Evolutionary conservation across 768 basidiomycete genomes (phyloP).

Genomic region (Tephrocybe sp.): DNA sequence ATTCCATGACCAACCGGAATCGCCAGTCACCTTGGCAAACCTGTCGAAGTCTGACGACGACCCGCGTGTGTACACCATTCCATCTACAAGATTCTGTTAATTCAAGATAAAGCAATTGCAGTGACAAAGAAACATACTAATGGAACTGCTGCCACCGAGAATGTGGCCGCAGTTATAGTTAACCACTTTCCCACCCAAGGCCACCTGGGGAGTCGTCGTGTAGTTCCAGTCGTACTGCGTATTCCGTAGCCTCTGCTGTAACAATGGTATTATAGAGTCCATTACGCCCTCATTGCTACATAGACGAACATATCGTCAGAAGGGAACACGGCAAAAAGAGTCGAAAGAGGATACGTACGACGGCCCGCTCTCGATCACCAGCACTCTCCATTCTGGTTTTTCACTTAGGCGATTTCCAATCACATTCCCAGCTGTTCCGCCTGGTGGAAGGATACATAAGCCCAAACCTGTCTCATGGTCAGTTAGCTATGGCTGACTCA

Average conservation of each 20-base stretch:
- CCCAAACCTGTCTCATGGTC: not conserved
- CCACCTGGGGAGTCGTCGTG: not conserved
- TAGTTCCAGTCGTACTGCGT: not conserved
- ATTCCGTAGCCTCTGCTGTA: not conserved
- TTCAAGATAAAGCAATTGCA: not conserved
- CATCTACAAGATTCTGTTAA: not conserved
- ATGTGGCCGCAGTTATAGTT: slow-evolving; percentile 25
- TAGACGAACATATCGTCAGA: not conserved
- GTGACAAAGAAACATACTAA: slow-evolving; percentile 20
- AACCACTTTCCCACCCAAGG: slow-evolving; percentile 4
- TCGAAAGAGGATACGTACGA: slow-evolving; percentile 1
- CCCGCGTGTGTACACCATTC: not conserved
- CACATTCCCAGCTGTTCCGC: slow-evolving; percentile 10
- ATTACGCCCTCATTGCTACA: not conserved
- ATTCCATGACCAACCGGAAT: not conserved
- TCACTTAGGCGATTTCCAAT: slow-evolving; percentile 1
- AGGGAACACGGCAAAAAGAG: too few species aligned
- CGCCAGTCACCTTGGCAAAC: not conserved
- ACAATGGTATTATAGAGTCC: not conserved
- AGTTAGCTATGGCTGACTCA: not conserved
- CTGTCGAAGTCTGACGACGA: not conserved
- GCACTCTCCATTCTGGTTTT: slow-evolving; percentile 4
- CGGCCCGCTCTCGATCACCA: slow-evolving; percentile 11
- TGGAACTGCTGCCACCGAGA: slow-evolving; percentile 30
- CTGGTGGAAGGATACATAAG: slow-evolving; percentile 2